Base-by-base conservation (phyloP, 148 eudicot genomes). In the Camellia sinensis region DNA sequence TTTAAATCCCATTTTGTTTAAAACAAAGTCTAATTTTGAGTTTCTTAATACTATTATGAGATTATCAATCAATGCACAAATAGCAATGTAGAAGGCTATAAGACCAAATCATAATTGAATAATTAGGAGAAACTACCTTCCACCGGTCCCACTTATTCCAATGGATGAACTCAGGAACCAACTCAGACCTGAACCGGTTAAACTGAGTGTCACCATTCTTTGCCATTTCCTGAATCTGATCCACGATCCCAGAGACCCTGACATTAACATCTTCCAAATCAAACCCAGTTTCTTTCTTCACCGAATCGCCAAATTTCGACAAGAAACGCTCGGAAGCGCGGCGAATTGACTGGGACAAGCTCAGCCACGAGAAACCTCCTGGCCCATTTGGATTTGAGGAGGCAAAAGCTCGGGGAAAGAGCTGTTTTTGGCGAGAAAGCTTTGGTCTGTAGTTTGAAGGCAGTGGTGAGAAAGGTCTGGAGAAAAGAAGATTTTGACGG, bases 101-200 rank as follows among this genome's bases (percentile, higher is more conserved):
- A 54, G 18, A 15, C 18, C 21, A 73, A 3, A 73, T 13, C 46
- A 69, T 11, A 0, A 41, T 56, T 56, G 15, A 11, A 56, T 56
- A 56, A 56, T 8, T 6, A 71, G 11, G 66, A 65, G 65, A 29
- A 14, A 60, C 43, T 82, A 94, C 98, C 90, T 94, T 92, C 98
- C 98, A 94, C 18, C 71, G 66, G 48, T 90, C 91, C 92, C 80
- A 87, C 54, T 80, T 87, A 80, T 94, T 90, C 98, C 97, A 94
- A 57, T 80, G 74, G 54, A 89, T 22, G 74, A 94, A 91, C 81
- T 59, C 67, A 19, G 93, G 91, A 79, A 90, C 67, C 78, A 86
- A 37, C 78, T 90, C 92, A 45, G 82, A 75, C 85, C 88, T 81
- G 15, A 93, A 59, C 75, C 87, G 83, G 46, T 88, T 71, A 76